Percentiles rank a stretch among this genome's conserved stretches.
Conservation (phyloP, 257 asterid species). For the Petunia secreta region DNA sequence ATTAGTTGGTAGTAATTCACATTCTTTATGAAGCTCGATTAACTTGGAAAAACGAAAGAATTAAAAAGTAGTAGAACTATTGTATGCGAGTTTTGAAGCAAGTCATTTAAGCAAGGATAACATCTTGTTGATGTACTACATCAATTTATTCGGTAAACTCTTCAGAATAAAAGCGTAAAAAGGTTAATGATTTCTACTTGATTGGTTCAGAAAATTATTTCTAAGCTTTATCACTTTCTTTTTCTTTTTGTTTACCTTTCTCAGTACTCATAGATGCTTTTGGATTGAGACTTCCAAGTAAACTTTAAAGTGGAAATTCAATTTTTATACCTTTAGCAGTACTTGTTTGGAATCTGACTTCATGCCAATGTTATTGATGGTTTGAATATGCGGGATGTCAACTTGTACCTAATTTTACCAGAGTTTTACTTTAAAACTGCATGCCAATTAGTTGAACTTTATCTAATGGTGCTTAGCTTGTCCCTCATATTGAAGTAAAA, state of each 20-base stretch:
- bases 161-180: neutral
- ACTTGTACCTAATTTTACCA: slow-evolving; percentile 4
- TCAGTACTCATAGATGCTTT: slow-evolving; percentile 5
- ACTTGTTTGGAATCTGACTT: neutral
- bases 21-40: neutral
- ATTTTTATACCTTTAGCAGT: neutral
- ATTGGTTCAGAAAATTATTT: slow-evolving; percentile 23
- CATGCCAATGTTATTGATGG: neutral
- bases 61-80: neutral
- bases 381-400: slow-evolving; percentile 18
- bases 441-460: neutral
- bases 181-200: slow-evolving; percentile 23
- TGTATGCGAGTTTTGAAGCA: neutral
- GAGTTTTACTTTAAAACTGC: neutral
- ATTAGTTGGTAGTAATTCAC: neutral
- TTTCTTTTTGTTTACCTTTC: slow-evolving; percentile 17
- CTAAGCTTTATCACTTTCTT: neutral
- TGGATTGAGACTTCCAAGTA: slow-evolving; percentile 21
- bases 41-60: too few relatives aligned
- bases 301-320: slow-evolving; percentile 24
- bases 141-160: neutral
- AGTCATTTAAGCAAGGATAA: neutral
- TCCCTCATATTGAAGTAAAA: neutral
- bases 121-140: neutral
- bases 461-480: neutral